Evolutionary conservation across 768 basidiomycete species (phyloP), one percentile per base, ranked within the genome.

Genomic region (Boletus pseudo-olivaceus): DNA sequence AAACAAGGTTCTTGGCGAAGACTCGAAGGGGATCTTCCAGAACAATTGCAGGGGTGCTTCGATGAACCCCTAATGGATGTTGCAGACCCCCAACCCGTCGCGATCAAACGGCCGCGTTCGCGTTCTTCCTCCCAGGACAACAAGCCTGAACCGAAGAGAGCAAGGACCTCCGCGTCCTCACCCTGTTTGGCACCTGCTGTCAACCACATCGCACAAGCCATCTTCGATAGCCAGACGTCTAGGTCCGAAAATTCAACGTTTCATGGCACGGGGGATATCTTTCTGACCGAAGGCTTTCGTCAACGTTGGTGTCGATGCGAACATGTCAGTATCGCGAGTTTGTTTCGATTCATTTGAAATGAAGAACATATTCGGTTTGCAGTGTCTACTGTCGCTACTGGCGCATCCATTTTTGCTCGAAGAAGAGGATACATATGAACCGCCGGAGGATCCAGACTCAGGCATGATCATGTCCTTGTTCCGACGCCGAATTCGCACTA

Each of bases 361-460:
- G 39, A 55, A n/a, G 5, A 19, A 40, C 23, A 23, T 4, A n/a
- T 12, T 47, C 4, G 32, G 20, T 17, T 44, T 44, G 14, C 59
- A 90, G 87, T 93, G 90, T 69, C 67, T 81, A 6, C 73, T 79
- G 0, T 75, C 73, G 7, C 71, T 92, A 39, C 71, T 80, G 61
- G 68, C 71, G 15, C 72, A 80, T 61, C 75, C 81, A 27, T 91
- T 78, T 69, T 73, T 93, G 23, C 69, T 90, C 11, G 78, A 87
- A 57, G 88, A 88, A 67, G 91, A 93, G 58, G 88, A 90, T 39
- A 90, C 85, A 0, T 93, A 90, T 56, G 87, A 90, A 65, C 89
- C 88, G 1, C 91, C 90, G 4, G 84, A 89, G 62, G 91, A 93
- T 69, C 90, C 91, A 10, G 91, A 93, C 65, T 90, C 84, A 56